Conservation (phyloP, 2,329 filamentous ascomycete genomes). For the Mariannaea sp. region DNA sequence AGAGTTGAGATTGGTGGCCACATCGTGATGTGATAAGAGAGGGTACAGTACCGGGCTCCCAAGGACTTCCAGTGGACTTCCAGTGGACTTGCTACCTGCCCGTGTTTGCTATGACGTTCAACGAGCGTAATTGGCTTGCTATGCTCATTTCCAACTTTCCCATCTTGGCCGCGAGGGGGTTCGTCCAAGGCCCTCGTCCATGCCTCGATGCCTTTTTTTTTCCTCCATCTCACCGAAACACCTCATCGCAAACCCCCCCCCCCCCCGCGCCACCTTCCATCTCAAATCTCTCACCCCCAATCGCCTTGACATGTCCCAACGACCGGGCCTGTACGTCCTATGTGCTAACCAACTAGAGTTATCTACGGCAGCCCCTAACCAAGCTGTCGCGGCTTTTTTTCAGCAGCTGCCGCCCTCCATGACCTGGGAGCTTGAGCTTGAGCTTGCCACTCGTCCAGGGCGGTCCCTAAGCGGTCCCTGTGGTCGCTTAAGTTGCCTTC, state of each 20-base stretch:
- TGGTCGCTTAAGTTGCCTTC: not conserved
- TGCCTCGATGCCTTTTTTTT: not conserved
- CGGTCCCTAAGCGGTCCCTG: not conserved
- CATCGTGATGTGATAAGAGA: no score
- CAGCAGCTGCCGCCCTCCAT: not conserved
- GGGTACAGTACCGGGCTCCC: no score
- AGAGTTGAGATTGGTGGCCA: no score
- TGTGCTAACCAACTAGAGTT: no score
- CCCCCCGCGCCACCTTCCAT: not conserved
- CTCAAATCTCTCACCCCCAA: not conserved
- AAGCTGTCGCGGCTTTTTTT: no score
- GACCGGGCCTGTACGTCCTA: no score
- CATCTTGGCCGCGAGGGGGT: not conserved
- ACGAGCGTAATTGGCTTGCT: conserved; percentile 1
- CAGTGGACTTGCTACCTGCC: no score
- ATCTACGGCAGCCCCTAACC: no score
- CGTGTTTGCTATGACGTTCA: conserved; percentile 5
- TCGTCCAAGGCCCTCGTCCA: not conserved
- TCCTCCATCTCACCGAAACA: conserved; percentile 8
- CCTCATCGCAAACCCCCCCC: conserved; percentile 1
- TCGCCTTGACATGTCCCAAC: no score
- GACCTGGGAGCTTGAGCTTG: not conserved
- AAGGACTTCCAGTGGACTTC: no score
- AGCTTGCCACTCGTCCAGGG: no score
- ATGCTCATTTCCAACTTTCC: not conserved